Evolutionary conservation across 352 stramenopile genomes (phyloP), one percentile per base, ranked within the genome.

Genomic region (Globisporangium solare): DNA sequence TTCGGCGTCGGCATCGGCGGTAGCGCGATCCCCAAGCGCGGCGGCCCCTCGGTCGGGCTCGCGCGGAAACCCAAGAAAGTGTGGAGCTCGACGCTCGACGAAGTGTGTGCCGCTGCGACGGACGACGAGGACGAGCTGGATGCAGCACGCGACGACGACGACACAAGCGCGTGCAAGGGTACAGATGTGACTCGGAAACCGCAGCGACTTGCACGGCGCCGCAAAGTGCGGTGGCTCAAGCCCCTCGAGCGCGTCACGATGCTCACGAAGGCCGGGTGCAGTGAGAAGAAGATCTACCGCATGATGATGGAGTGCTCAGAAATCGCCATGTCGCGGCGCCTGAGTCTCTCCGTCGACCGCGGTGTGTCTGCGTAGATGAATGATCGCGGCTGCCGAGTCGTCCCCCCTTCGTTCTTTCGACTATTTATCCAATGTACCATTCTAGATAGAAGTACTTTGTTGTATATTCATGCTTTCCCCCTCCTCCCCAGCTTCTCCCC

Each of bases 281-380:
- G 76, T 52, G 76, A 86, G 71, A 78, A 81, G 56, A 69, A 69
- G 53, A 86, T 86, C 60, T 82, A 70, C 49, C 71, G 73, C 54
- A 84, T 84, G 74, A 74, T 86, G 71, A 80, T 84, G 72, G 73
- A 86, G 56, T 68, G 61, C 22, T 84, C 76, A 15, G 71, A 86
- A 54, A 86, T 86, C 61, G 76, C 76, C 39, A 86, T 86, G 76
- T 84, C 76, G n/a, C 60, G 73, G 21, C 65, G 76, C 1, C 69
- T 86, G 12, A 77, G 59, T 37, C 68, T 80, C 17, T 60, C 58
- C 18, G 61, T 83, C n/a, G 65, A 75, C 43, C 71, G 59, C 54
- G 40, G 56, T 39, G 53, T 65, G 13, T 50, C 62, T 21, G 59
- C 48, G 6, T 63, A 60, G 43, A 43, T 37, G 27, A 10, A 8